These are phyloP conservation scores for Saitozyma podzolica DNA, from an alignment of 768 basidiomycete species.

Conservation along the genomic window DNA sequence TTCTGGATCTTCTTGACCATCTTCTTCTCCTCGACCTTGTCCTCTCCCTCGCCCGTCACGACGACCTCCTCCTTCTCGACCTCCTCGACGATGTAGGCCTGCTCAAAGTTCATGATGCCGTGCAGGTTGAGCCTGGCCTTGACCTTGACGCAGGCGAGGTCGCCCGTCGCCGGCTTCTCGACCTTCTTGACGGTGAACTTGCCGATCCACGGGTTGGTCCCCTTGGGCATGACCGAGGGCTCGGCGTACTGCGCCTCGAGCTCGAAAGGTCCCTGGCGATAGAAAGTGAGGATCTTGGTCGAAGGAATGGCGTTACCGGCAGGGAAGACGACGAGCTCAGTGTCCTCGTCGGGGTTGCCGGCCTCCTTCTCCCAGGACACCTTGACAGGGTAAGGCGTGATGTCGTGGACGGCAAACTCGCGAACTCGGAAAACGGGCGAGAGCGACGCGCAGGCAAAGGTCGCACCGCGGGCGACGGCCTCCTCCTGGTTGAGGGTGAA, in stretches of 20 bases:
- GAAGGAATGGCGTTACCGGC: slow-evolving; percentile 81
- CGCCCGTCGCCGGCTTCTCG: slow-evolving; percentile 66
- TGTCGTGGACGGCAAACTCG: slow-evolving; percentile 86
- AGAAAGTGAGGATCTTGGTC: slow-evolving; percentile 93
- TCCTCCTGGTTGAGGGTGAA: slow-evolving; percentile 98
- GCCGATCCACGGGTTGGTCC: slow-evolving; percentile 80
- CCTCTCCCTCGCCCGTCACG: slow-evolving; percentile 64
- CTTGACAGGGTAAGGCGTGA: slow-evolving; percentile 83
- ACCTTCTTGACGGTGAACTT: slow-evolving; percentile 80
- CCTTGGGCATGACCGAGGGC: slow-evolving; percentile 64
- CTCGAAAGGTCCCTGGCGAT: slow-evolving; percentile 82
- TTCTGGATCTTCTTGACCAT: slow-evolving; percentile 84
- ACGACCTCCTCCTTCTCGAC: slow-evolving; percentile 73
- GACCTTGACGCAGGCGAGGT: slow-evolving; percentile 80
- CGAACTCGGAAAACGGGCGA: slow-evolving; percentile 97
- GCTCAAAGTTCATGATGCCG: slow-evolving; percentile 82
- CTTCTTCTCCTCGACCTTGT: slow-evolving; percentile 57
- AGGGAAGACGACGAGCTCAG: slow-evolving; percentile 87
- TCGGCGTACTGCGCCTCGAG: slow-evolving; percentile 83
- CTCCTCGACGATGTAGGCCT: slow-evolving; percentile 71
- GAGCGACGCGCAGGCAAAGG: slow-evolving; percentile 94
- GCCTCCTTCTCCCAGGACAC: slow-evolving; percentile 78
- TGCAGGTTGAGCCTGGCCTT: slow-evolving; percentile 84
- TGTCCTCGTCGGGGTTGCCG: slow-evolving; percentile 77
- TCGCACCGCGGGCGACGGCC: slow-evolving; percentile 91